phyloP scores from a whole-genome alignment of 1,139 yeast species.

The Candida pseudoviswanathii region DNA sequence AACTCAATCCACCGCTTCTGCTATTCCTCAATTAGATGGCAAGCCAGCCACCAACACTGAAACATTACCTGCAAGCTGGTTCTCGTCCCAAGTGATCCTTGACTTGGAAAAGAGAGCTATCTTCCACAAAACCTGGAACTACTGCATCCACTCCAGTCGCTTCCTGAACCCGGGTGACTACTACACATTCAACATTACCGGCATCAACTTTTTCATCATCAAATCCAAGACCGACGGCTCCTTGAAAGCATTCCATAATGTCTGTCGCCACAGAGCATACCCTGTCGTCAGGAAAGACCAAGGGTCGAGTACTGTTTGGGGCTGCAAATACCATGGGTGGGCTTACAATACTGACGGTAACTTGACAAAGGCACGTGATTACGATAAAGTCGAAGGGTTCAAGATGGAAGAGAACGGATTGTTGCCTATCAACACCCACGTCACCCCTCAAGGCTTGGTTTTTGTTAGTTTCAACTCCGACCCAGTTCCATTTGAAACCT shows the following conservation, averaged over 20 bases:
- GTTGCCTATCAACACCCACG: constrained; percentile 55
- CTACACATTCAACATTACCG: constrained; percentile 50
- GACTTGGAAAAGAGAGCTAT: constrained; percentile 60
- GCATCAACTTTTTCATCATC: constrained; percentile 57
- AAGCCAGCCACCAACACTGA: constrained; percentile 47
- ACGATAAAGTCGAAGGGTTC: constrained; percentile 60
- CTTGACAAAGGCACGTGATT: constrained; percentile 62
- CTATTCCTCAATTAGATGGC: background rate
- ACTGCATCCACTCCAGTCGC: constrained; percentile 50
- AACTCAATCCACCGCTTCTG: constrained; percentile 2
- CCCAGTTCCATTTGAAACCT: constrained; percentile 49
- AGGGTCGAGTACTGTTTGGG: constrained; percentile 58
- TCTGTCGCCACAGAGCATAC: constrained; percentile 65
- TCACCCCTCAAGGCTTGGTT: constrained; percentile 57
- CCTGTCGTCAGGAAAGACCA: constrained; percentile 60
- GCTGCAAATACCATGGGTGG: constrained; percentile 71
- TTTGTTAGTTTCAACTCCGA: constrained; percentile 50
- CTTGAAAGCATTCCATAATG: constrained; percentile 62
- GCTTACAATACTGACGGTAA: constrained; percentile 59
- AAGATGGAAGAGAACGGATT: constrained; percentile 56
- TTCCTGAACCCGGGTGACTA: constrained; percentile 61
- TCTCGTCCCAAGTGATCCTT: constrained; percentile 59
- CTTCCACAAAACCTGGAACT: constrained; percentile 59
- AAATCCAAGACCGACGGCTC: constrained; percentile 51
- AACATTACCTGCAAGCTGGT: constrained; percentile 67